phyloP scores from a whole-genome alignment of 176 grass and related monocot species.

The Hordeum marinum region DNA sequence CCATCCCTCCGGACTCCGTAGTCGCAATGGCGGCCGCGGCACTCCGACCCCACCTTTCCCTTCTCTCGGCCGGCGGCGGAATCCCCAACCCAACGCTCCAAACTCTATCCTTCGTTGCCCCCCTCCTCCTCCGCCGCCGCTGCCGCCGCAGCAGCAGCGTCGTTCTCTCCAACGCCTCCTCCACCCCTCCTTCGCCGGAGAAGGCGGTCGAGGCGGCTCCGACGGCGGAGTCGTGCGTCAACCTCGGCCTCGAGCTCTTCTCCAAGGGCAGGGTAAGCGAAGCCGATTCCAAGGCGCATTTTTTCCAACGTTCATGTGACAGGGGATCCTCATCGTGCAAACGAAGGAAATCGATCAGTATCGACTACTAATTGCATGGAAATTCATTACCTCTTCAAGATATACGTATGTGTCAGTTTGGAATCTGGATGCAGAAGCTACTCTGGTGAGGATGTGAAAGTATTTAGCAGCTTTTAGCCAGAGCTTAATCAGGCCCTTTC shows the following conservation, averaged over 20 bases:
- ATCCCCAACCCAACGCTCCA: not conserved
- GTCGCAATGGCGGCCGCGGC: constrained; percentile 31
- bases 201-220: constrained; percentile 18
- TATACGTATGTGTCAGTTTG: not conserved
- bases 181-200: constrained; percentile 48
- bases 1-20: not conserved
- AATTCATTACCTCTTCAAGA: not conserved
- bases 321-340: not conserved
- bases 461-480: not conserved
- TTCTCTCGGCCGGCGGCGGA: not conserved
- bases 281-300: not conserved
- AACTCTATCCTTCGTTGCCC: not conserved
- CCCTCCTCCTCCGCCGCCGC: not conserved
- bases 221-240: constrained; percentile 85
- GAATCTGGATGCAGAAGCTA: not conserved
- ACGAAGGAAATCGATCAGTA: not conserved
- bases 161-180: constrained; percentile 37
- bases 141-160: constrained; percentile 6
- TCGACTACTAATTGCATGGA: not conserved
- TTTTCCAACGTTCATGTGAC: not conserved
- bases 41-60: constrained; percentile 10
- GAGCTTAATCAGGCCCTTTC: not conserved
- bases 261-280: constrained; percentile 82
- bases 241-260: constrained; percentile 76
- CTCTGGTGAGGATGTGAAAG: not conserved